phyloP scores from a whole-genome alignment of 2,329 filamentous ascomycete genomes.

The Fusarium sp. region DNA sequence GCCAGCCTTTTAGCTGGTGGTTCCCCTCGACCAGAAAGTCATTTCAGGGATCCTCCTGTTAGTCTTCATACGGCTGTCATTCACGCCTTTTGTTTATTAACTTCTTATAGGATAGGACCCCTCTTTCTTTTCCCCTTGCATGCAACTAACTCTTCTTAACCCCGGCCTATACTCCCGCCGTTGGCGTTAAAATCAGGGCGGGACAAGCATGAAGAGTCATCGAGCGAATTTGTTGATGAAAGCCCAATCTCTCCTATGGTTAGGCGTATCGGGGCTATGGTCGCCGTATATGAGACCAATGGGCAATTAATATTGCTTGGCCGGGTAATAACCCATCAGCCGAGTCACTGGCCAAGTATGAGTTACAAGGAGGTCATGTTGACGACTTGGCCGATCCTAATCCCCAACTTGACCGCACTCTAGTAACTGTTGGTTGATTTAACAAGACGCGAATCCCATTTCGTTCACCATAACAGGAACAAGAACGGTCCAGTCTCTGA shows the following conservation, averaged over 20 bases:
- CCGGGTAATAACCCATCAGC: not conserved
- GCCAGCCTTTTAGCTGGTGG: not conserved
- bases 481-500: not conserved
- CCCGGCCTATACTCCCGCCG: constrained; percentile 12
- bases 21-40: constrained; percentile 3
- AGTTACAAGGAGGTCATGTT: not conserved
- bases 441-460: not conserved
- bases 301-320: not conserved
- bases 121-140: constrained; percentile 8
- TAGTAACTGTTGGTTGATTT: not conserved
- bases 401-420: not conserved
- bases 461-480: not conserved
- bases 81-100: constrained; percentile 25
- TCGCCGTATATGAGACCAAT: constrained; percentile 10
- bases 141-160: constrained; percentile 19
- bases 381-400: constrained; percentile 1
- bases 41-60: constrained; percentile 6
- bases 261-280: not conserved
- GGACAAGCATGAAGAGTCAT: constrained; percentile 11
- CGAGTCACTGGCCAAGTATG: not conserved
- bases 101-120: not conserved
- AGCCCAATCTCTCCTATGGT: not conserved
- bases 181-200: constrained; percentile 26
- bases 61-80: constrained; percentile 19
- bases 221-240: constrained; percentile 8